Percentiles rank a stretch among this genome's conserved stretches.
phyloP scores from a whole-genome alignment of 2,329 filamentous ascomycete genomes.

The Dothidotthia symphoricarpi region DNA sequence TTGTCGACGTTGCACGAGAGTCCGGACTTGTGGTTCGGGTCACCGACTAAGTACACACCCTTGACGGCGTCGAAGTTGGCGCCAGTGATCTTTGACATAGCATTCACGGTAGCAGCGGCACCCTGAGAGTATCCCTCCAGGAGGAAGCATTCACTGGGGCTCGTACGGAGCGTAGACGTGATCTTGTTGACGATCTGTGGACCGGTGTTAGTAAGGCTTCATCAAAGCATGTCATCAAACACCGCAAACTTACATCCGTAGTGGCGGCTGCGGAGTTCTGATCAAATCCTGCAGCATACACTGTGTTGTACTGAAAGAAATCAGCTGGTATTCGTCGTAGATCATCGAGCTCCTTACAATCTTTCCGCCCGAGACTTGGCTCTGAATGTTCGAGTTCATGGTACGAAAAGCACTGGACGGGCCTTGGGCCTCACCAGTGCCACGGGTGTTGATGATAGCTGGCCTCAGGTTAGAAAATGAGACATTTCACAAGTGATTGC shows the following conservation, averaged over 20 bases:
- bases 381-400: slow-evolving; percentile 33
- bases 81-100: slow-evolving; percentile 34
- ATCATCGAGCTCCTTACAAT: too few species aligned
- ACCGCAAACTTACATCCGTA: slow-evolving; percentile 14
- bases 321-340: too few species aligned
- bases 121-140: slow-evolving; percentile 42
- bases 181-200: slow-evolving; percentile 35
- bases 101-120: slow-evolving; percentile 38
- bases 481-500: too few species aligned
- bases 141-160: slow-evolving; percentile 37
- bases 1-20: slow-evolving; percentile 39
- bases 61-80: slow-evolving; percentile 37
- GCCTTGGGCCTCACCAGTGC: slow-evolving; percentile 19
- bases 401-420: slow-evolving; percentile 29
- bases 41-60: slow-evolving; percentile 39
- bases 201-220: too few species aligned
- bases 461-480: too few species aligned
- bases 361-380: slow-evolving; percentile 31
- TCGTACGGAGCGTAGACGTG: slow-evolving; percentile 17
- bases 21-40: slow-evolving; percentile 35
- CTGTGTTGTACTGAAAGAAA: slow-evolving; percentile 37
- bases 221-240: too few species aligned
- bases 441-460: slow-evolving; percentile 25
- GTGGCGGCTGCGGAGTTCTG: slow-evolving; percentile 33
- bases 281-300: slow-evolving; percentile 30